phyloP scores from a whole-genome alignment of 331 rosid species.

The Rosa hybrid region DNA sequence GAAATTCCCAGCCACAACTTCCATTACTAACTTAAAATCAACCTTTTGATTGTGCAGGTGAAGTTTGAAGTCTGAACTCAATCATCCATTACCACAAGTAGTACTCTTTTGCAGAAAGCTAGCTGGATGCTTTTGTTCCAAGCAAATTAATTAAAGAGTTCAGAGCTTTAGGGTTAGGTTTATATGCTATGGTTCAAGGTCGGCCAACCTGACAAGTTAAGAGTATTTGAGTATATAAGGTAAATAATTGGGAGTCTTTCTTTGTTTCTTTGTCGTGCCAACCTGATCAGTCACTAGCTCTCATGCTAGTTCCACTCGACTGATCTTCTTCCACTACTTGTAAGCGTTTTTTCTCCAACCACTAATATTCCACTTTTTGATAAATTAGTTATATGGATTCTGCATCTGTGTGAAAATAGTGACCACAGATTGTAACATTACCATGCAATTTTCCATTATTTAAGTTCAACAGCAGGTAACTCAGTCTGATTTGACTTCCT shows the following conservation, averaged over 20 bases:
- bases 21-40: background rate
- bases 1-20: background rate
- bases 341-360: background rate
- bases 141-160: background rate
- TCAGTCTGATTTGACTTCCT: background rate
- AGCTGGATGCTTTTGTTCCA: constrained; percentile 7
- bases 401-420: background rate
- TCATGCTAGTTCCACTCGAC: background rate
- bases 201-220: constrained; percentile 10
- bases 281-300: background rate
- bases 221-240: background rate
- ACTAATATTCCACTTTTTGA: background rate
- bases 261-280: background rate
- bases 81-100: background rate
- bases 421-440: background rate
- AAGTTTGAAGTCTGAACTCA: background rate
- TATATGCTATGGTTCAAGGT: background rate
- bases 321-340: background rate
- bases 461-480: background rate
- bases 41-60: background rate
- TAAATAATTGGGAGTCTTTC: background rate
- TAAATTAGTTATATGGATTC: background rate
- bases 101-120: background rate
- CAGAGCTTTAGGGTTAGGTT: background rate
- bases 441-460: background rate